Evolutionary conservation across 805 yeast species (phyloP).

Genomic region (Yamadazyma nakazawae): DNA sequence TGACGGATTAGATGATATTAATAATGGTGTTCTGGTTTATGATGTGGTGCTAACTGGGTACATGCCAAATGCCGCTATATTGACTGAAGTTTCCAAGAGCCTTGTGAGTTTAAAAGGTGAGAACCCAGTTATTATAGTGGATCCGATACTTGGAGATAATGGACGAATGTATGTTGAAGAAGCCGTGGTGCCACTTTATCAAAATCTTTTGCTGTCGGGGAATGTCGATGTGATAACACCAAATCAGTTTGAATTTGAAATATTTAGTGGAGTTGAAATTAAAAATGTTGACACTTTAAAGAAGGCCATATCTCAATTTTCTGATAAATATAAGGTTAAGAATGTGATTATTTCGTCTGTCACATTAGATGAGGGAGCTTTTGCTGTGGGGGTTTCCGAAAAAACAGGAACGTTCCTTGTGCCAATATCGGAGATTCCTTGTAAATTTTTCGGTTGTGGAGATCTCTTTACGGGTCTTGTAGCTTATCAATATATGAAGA

Average conservation of each 20-base stretch:
- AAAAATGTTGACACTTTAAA: slow-evolving; percentile 32
- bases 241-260: slow-evolving; percentile 72
- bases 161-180: slow-evolving; percentile 74
- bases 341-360: slow-evolving; percentile 62
- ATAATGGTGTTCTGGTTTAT: slow-evolving; percentile 35
- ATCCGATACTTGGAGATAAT: slow-evolving; percentile 92
- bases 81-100: no score
- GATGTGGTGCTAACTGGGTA: slow-evolving; percentile 79
- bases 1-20: slow-evolving; percentile 36
- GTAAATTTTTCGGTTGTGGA: slow-evolving; percentile 71
- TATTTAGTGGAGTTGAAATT: slow-evolving; percentile 48
- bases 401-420: slow-evolving; percentile 19
- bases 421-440: slow-evolving; percentile 49
- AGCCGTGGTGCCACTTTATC: slow-evolving; percentile 51
- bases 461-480: slow-evolving; percentile 66
- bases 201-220: slow-evolving; percentile 41
- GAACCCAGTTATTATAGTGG: slow-evolving; percentile 60
- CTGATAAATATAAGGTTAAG: slow-evolving; percentile 41
- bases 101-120: slow-evolving; percentile 17
- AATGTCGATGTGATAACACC: slow-evolving; percentile 58
- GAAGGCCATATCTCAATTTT: slow-evolving; percentile 40
- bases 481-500: slow-evolving; percentile 44
- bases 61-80: slow-evolving; percentile 54
- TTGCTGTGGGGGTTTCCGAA: slow-evolving; percentile 37
- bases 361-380: slow-evolving; percentile 31